Conservation (phyloP, 176 grass and related monocot genomes). For the Carex pumila region DNA sequence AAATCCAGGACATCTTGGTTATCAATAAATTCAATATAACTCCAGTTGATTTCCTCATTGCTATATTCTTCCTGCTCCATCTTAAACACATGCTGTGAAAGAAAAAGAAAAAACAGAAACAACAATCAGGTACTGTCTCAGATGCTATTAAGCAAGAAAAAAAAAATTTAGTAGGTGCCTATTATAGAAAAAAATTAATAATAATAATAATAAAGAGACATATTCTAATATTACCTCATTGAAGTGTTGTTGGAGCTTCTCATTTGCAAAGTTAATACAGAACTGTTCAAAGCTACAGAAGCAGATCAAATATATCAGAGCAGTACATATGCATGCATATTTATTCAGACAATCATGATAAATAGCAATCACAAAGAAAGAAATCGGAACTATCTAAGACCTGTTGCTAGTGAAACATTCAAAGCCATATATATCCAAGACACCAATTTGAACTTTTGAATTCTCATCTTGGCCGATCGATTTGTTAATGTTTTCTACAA, state of each 20-base stretch:
- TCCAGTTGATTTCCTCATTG: slow-evolving; percentile 94
- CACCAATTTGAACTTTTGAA: slow-evolving; percentile 94
- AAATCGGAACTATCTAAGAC: slow-evolving; percentile 22
- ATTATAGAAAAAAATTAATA: not conserved
- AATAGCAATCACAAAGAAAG: not conserved
- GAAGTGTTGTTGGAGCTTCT: slow-evolving; percentile 99
- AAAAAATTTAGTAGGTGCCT: not conserved
- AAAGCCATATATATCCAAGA: slow-evolving; percentile 98
- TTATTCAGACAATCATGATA: not conserved
- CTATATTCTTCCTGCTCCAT: slow-evolving; percentile 99
- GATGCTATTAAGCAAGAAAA: slow-evolving; percentile 11
- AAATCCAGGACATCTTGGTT: slow-evolving; percentile 99
- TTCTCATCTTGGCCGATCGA: slow-evolving; percentile 89
- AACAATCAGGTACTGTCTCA: not conserved
- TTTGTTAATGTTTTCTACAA: slow-evolving; percentile 98
- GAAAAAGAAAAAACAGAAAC: slow-evolving; percentile 9
- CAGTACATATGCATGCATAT: not conserved
- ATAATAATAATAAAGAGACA: not conserved
- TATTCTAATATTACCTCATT: slow-evolving; percentile 56
- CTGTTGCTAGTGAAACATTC: slow-evolving; percentile 98
- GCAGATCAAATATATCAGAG: slow-evolving; percentile 18
- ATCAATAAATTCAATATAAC: slow-evolving; percentile 99
- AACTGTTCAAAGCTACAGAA: slow-evolving; percentile 90
- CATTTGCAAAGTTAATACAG: slow-evolving; percentile 99
- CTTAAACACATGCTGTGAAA: slow-evolving; percentile 94